These are phyloP conservation scores for Papilionanthe hybrid DNA, from an alignment of 116 monocot genomes.

Conservation along the genomic window DNA sequence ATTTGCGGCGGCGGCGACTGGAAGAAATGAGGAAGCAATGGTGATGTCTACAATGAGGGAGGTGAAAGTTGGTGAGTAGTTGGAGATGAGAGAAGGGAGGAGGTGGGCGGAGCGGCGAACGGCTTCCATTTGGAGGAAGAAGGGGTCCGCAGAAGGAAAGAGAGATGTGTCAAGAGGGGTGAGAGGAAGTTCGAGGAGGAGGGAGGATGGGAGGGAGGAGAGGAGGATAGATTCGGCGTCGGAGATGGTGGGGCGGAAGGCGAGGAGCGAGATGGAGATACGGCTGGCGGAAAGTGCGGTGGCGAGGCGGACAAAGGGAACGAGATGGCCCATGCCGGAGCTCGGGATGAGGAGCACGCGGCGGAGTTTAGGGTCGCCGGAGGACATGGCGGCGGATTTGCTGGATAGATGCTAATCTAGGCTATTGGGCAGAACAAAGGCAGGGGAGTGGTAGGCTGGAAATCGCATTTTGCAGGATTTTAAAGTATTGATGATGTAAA, in stretches of 20 bases:
- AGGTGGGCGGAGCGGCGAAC: constrained; percentile 26
- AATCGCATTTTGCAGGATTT: too few species aligned
- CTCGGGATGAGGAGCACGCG: constrained; percentile 28
- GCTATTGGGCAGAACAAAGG: too few species aligned
- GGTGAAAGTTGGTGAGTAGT: constrained; percentile 14
- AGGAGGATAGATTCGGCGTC: constrained; percentile 36
- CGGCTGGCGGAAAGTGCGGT: constrained; percentile 18
- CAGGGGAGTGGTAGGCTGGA: too few species aligned
- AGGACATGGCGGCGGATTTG: too few species aligned
- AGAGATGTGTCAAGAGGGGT: constrained; percentile 18
- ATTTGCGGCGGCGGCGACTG: constrained; percentile 14
- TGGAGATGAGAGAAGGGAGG: constrained; percentile 11
- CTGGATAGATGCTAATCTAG: too few species aligned
- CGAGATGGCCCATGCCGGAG: constrained; percentile 49
- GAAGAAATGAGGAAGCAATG: constrained; percentile 27
- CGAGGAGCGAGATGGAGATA: constrained; percentile 30
- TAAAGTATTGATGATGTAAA: too few species aligned
- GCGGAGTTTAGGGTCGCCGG: too few species aligned
- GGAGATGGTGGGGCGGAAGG: constrained; percentile 28
- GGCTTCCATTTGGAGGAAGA: constrained; percentile 28
- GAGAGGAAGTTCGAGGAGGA: constrained; percentile 3
- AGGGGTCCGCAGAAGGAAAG: constrained; percentile 24
- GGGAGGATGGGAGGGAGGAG: constrained; percentile 14
- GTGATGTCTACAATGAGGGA: constrained; percentile 44
- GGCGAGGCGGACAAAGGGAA: constrained; percentile 34